Evolutionary conservation across 441 rosid genomes (phyloP).

Genomic region (Eruca vesicaria): DNA sequence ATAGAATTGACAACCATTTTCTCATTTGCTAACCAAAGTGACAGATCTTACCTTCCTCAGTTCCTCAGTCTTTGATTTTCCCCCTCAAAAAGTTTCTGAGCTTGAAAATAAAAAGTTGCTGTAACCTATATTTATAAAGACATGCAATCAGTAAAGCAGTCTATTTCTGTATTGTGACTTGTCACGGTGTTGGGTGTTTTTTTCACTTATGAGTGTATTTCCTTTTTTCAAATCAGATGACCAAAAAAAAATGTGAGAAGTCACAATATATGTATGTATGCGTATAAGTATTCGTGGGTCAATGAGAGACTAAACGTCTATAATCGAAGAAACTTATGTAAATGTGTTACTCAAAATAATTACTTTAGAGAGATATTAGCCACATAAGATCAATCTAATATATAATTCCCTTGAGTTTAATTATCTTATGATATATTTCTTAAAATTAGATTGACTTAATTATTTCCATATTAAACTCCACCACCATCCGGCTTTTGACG

Average conservation of each 20-base stretch:
- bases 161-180: constrained; percentile 5
- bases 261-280: neutral
- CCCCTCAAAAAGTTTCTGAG: constrained; percentile 22
- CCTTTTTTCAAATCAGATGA: neutral
- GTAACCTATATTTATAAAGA: constrained; percentile 8
- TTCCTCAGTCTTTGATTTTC: constrained; percentile 19
- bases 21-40: constrained; percentile 30
- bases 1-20: constrained; percentile 24
- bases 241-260: too few species aligned
- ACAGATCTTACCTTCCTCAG: constrained; percentile 27
- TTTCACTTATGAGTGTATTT: neutral
- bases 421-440: neutral
- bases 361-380: neutral
- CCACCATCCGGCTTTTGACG: neutral
- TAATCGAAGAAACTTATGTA: neutral
- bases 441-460: neutral
- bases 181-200: neutral
- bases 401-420: neutral
- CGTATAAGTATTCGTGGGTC: neutral
- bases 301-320: neutral
- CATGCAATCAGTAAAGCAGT: constrained; percentile 27
- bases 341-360: neutral
- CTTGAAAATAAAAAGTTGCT: constrained; percentile 19
- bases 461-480: neutral
- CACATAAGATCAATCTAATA: neutral